phyloP scores from a whole-genome alignment of 192 early-diverging fungal genomes.

The Coemansia sp. region DNA sequence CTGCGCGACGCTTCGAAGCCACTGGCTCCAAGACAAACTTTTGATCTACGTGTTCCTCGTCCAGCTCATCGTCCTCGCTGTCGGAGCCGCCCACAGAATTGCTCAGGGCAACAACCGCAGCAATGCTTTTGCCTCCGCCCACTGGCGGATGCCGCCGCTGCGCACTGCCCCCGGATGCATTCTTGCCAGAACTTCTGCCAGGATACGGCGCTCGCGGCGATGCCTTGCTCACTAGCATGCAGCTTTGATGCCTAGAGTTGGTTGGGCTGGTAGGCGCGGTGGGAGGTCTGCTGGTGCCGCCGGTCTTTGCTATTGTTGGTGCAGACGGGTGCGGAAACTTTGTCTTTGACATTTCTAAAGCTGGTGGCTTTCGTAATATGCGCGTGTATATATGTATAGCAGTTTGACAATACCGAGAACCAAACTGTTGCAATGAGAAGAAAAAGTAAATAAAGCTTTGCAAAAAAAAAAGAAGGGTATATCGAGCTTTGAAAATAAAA shows the following conservation, averaged over 20 bases:
- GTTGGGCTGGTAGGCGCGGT: constrained; percentile 1
- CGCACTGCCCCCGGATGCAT: neutral
- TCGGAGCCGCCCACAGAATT: neutral
- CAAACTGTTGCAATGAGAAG: neutral
- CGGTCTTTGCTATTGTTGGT: constrained; percentile 43
- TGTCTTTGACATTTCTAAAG: constrained; percentile 36
- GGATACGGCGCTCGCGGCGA: neutral
- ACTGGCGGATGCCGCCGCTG: neutral
- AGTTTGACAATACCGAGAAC: neutral
- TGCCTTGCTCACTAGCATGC: neutral
- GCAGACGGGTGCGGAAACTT: constrained; percentile 54
- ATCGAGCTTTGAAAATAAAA: neutral
- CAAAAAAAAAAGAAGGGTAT: neutral
- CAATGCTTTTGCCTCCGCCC: neutral
- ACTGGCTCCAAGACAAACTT: neutral
- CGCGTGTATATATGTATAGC: neutral
- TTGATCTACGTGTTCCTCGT: constrained; percentile 1
- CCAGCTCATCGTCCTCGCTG: neutral
- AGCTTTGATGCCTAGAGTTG: neutral
- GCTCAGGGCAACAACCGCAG: constrained; percentile 1
- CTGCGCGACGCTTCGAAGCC: constrained; percentile 1
- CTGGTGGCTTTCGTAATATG: neutral
- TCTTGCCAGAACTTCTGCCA: neutral
- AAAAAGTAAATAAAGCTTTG: neutral
- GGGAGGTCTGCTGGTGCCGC: neutral